Evolutionary conservation across 495 filamentous ascomycete genomes (phyloP), one percentile per base, ranked within the genome.

Genomic region (Aspergillus hancockii): DNA sequence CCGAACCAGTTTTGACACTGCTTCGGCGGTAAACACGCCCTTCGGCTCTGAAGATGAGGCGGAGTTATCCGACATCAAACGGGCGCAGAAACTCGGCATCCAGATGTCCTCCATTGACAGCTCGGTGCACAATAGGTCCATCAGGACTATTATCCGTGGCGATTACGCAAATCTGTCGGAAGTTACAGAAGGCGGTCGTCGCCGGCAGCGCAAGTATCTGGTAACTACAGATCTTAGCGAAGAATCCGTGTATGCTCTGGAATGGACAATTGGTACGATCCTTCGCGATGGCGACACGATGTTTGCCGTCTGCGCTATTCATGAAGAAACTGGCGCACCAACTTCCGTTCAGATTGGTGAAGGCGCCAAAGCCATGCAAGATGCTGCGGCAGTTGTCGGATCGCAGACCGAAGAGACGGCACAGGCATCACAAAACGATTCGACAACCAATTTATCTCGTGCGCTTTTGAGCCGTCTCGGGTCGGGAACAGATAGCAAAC

Each of bases 211-310:
- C 10, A 93, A 91, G 53, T 98, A 97, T 69, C 75, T 98, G 7
- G 90, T 97, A 9, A 92, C 94, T 9, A 96, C 91, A 0, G 94
- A 98, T 71, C 74, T 97, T 32, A 96, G 90, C 63, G 90, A 92
- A 43, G 94, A 98, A 75, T 93, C 93, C 4, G 89, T 91, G 10
- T 92, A 97, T 71, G 94, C 94, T 10, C 76, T 98, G 28, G 94
- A 98, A 69, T 98, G 93, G 93, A 95, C 92, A 0, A 93, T 98
- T 52, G 94, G 94, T 41, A 96, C 91, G 4, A 89, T 98, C n/a
- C 81, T 98, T 8, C 83, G 94, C 46, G 92, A 97, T 67, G 94
- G 94, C 16, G 94, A 98, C 71, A 98, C 93, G 1, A 80, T 98
- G 38, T 83, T 96, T 54, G 91, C 91, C 21, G 89, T 98, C 52